Evolutionary conservation across 2,329 filamentous ascomycete species (phyloP), one percentile per base, ranked within the genome.

Genomic region (Pseudogymnoascus destructans): DNA sequence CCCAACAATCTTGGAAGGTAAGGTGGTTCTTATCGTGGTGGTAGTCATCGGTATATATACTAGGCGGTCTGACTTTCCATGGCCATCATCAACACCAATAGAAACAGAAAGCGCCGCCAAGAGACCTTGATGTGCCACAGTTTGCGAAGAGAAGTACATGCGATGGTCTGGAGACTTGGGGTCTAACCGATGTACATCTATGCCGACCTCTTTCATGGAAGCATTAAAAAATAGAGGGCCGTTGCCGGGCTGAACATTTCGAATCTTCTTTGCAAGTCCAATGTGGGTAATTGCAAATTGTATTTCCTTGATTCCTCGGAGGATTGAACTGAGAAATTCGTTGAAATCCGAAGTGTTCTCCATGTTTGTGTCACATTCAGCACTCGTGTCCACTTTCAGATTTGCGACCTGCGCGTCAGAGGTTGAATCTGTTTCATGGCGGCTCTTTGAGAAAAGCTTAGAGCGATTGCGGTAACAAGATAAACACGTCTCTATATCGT

Each of bases 1-100:
- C 68, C 92, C 87, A 9, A 98, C 85, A 0, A 91, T 95, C 71
- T 97, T 96, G 10, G 93, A 95, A 5, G 92, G 92, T 6, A 97
- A 74, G 0, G 95, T 98, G 0, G 93, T 97, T 70, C 92, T 89
- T 60, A 97, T 82, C 0, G 85, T 98, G 2, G 91, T 95, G 1
- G 93, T 98, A 17, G 92, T 88, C 93, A 98, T 97, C 0, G 93
- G 93, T 42, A 98, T 81, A 69, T 98, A 98, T 19, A 95, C 73
- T 59, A 98, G 79, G 58, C 92, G 84, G 69, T 96, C 89, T 0
- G 89, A 86, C 65, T 87, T 87, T 7, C 86, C 87, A 25, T 85
- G 82, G n/a, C 89, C 89, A 69, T 96, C 90, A 66, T 96, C 91
- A 33, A 98, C 77, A 36, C 90, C 93, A 59, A 97, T 79, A 0